Conservation (phyloP, 2,329 filamentous ascomycete species). For the Endoconidiophora polonica region DNA sequence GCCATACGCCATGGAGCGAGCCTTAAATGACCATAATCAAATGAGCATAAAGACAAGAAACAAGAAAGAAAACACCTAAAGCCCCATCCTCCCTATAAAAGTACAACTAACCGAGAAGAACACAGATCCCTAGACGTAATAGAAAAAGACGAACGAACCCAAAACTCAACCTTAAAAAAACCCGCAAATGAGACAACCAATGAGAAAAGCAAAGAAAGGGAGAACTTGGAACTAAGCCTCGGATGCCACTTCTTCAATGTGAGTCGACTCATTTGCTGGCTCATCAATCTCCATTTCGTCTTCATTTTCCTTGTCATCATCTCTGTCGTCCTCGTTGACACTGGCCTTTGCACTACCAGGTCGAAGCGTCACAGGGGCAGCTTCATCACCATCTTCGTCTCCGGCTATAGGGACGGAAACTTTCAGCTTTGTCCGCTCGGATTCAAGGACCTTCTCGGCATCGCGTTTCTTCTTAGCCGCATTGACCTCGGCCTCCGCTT, state of each 20-base stretch:
- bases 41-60: background rate
- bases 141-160: background rate
- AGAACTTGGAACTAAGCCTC: background rate
- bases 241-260: background rate
- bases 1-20: too few relatives aligned
- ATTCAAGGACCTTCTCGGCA: background rate
- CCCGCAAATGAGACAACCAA: too few relatives aligned
- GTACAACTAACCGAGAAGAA: too few relatives aligned
- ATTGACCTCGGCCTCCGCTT: constrained; percentile 19
- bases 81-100: too few relatives aligned
- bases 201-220: too few relatives aligned
- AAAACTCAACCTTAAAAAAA: background rate
- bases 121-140: background rate
- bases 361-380: too few relatives aligned
- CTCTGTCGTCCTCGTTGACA: background rate
- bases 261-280: background rate
- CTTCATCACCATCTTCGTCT: background rate
- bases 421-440: background rate
- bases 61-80: background rate
- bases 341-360: too few relatives aligned
- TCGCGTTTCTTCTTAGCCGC: constrained; percentile 8
- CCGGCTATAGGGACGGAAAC: background rate
- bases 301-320: background rate
- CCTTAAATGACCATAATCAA: background rate
- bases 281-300: constrained; percentile 1